Evolutionary conservation across 2,329 filamentous ascomycete genomes (phyloP).

Genomic region (Diaporthe eres): DNA sequence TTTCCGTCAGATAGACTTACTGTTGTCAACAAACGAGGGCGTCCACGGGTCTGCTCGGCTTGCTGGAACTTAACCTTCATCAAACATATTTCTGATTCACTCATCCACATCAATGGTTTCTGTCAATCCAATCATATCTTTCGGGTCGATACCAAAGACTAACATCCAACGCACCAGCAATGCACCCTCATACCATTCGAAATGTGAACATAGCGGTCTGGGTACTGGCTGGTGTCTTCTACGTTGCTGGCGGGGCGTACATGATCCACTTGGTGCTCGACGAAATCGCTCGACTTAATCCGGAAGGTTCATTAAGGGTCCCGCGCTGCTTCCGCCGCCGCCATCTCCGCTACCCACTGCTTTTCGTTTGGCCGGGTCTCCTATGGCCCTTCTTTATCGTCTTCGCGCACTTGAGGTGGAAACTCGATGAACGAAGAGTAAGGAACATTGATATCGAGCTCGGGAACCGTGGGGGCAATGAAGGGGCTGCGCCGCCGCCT

Average conservation of each 20-base stretch:
- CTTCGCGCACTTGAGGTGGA: not conserved
- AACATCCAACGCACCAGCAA: not conserved
- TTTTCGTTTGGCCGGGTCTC: not conserved
- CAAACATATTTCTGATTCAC: not conserved
- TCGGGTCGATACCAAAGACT: not conserved
- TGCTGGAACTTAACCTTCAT: not conserved
- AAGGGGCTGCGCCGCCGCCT: no score
- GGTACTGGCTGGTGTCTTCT: no score
- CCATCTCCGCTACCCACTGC: not conserved
- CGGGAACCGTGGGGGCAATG: no score
- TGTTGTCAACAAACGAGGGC: not conserved
- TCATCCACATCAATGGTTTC: not conserved
- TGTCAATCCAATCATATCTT: not conserved
- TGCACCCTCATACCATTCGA: no score
- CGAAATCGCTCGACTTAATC: no score
- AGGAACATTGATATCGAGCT: no score
- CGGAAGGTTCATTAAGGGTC: not conserved
- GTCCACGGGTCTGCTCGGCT: not conserved
- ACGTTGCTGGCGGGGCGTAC: no score
- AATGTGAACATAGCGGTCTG: no score
- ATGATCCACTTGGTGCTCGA: no score
- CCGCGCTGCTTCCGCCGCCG: not conserved
- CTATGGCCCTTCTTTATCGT: not conserved
- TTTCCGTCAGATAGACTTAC: not conserved
- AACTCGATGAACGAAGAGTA: not conserved